phyloP scores from a whole-genome alignment of 805 yeast species.

The Kodamaea leandrae region DNA sequence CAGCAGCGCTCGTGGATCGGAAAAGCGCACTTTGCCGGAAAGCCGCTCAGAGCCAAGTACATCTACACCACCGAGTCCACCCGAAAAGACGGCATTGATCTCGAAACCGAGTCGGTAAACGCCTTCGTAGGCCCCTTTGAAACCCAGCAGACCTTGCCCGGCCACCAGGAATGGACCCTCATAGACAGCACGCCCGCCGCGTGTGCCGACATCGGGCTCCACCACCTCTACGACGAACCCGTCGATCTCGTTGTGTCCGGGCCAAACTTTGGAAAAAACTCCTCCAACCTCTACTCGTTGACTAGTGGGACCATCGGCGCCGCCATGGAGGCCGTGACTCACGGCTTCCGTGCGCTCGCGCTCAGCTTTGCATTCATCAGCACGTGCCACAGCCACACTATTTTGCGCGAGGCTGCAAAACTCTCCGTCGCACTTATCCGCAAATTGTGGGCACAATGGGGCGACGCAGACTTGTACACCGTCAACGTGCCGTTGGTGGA shows the following conservation, averaged over 20 bases:
- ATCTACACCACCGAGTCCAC: slow-evolving; percentile 53
- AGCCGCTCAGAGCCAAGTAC: slow-evolving; percentile 56
- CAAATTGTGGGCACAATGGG: slow-evolving; percentile 60
- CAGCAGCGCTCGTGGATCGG: slow-evolving; percentile 95
- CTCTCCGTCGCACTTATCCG: slow-evolving; percentile 63
- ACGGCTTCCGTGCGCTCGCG: slow-evolving; percentile 70
- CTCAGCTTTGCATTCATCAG: slow-evolving; percentile 78
- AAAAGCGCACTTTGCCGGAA: slow-evolving; percentile 90
- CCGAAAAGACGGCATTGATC: slow-evolving; percentile 28
- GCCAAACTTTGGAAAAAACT: slow-evolving; percentile 93
- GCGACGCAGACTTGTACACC: slow-evolving; percentile 67
- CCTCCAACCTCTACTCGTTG: slow-evolving; percentile 82
- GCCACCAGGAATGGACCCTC: slow-evolving; percentile 77
- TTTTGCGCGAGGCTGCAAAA: slow-evolving; percentile 62
- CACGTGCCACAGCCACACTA: slow-evolving; percentile 45
- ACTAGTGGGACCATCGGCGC: slow-evolving; percentile 97
- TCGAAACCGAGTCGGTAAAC: slow-evolving; percentile 18
- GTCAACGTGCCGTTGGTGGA: slow-evolving; percentile 78
- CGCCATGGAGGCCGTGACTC: slow-evolving; percentile 87
- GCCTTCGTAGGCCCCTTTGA: slow-evolving; percentile 68
- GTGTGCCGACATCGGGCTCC: slow-evolving; percentile 85
- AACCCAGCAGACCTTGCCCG: slow-evolving; percentile 18
- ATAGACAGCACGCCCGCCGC: slow-evolving; percentile 96
- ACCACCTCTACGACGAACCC: slow-evolving; percentile 57
- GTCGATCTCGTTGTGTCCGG: slow-evolving; percentile 90